Conservation (phyloP, 768 basidiomycete genomes). For the Serendipita vermifera region DNA sequence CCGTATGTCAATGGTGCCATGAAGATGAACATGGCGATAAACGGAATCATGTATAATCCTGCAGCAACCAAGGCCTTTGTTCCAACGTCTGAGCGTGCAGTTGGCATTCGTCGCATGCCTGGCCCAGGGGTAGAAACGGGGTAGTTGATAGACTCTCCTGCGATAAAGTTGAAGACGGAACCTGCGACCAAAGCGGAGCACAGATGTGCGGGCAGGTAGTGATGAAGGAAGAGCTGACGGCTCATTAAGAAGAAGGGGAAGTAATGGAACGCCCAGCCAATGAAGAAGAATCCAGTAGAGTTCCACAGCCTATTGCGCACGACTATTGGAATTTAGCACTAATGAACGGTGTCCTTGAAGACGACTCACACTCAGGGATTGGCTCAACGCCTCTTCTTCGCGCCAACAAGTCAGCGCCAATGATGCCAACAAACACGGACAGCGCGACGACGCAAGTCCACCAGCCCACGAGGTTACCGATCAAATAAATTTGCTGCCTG, state of each 20-base stretch:
- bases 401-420: slow-evolving; percentile 81
- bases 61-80: slow-evolving; percentile 58
- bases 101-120: slow-evolving; percentile 41
- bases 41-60: slow-evolving; percentile 40
- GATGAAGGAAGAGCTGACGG: slow-evolving; percentile 93
- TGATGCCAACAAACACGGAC: slow-evolving; percentile 78
- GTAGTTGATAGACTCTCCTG: slow-evolving; percentile 84
- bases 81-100: slow-evolving; percentile 50
- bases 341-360: neutral
- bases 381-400: slow-evolving; percentile 74
- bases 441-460: slow-evolving; percentile 83
- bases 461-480: slow-evolving; percentile 91
- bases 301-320: slow-evolving; percentile 92
- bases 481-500: slow-evolving; percentile 89
- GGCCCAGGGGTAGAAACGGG: slow-evolving; percentile 71
- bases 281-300: slow-evolving; percentile 87
- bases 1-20: slow-evolving; percentile 90
- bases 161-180: slow-evolving; percentile 76
- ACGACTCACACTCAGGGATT: slow-evolving; percentile 67
- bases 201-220: slow-evolving; percentile 94
- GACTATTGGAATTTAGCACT: slow-evolving; percentile 33
- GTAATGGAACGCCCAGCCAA: slow-evolving; percentile 93
- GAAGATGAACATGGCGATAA: slow-evolving; percentile 59
- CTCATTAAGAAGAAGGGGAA: slow-evolving; percentile 96
- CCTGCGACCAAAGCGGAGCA: slow-evolving; percentile 88